Evolutionary conservation across 1,139 yeast species (phyloP).

Genomic region (Suhomyces terraborum): DNA sequence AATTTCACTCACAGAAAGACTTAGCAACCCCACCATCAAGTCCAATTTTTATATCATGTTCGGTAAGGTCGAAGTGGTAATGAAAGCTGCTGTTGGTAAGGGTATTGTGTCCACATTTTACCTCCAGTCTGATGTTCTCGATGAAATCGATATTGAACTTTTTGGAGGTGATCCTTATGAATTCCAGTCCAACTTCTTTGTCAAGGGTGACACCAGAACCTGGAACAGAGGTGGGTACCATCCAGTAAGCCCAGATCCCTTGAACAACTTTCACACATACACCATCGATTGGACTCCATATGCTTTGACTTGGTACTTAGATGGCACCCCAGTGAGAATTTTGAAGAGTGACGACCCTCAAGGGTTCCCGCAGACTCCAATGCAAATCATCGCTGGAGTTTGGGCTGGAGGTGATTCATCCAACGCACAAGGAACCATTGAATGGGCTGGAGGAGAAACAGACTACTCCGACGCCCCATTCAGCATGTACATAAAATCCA

Average conservation of each 20-base stretch:
- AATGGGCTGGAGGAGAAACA: conserved; percentile 85
- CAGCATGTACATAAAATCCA: conserved; percentile 61
- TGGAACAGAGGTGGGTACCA: conserved; percentile 81
- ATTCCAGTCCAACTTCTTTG: conserved; percentile 80
- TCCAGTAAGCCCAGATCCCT: conserved; percentile 50
- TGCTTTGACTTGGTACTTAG: conserved; percentile 59
- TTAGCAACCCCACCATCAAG: conserved; percentile 73
- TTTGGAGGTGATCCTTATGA: conserved; percentile 72
- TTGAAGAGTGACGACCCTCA: conserved; percentile 51
- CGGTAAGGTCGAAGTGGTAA: conserved; percentile 73
- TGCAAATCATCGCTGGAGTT: conserved; percentile 65
- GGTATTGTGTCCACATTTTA: conserved; percentile 82
- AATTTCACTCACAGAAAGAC: conserved; percentile 58
- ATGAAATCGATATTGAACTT: conserved; percentile 86
- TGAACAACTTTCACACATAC: conserved; percentile 64
- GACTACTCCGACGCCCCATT: conserved; percentile 69
- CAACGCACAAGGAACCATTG: conserved; percentile 68
- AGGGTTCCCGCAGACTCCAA: conserved; percentile 80
- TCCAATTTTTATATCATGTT: conserved; percentile 84
- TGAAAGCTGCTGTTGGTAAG: conserved; percentile 71
- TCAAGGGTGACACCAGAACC: conserved; percentile 75
- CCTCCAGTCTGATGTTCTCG: conserved; percentile 81
- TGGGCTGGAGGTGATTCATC: conserved; percentile 85
- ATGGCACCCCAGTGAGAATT: conserved; percentile 62
- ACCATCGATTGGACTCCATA: conserved; percentile 80